Percentiles rank a stretch among this genome's conserved stretches.
These are phyloP conservation scores for Lycium barbarum DNA, from an alignment of 257 asterid genomes.

Conservation along the genomic window DNA sequence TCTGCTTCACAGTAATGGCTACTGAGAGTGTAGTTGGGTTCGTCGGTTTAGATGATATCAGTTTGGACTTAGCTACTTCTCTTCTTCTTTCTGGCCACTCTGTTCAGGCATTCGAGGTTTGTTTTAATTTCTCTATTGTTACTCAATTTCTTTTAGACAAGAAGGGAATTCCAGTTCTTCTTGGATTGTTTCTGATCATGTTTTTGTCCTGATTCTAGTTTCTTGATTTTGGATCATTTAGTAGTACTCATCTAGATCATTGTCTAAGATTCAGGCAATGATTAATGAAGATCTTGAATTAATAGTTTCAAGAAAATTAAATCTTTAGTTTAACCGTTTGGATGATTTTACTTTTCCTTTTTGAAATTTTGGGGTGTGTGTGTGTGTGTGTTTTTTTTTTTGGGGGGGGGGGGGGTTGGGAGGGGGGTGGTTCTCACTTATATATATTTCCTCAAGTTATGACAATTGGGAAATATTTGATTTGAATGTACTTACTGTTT, in stretches of 20 bases:
- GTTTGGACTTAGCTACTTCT: slow-evolving; percentile 75
- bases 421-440: no score
- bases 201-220: neutral
- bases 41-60: slow-evolving; percentile 78
- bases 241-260: neutral
- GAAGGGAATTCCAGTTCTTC: neutral
- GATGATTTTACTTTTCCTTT: neutral
- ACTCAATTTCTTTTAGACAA: neutral
- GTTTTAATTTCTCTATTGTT: neutral
- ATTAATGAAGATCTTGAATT: slow-evolving; percentile 4
- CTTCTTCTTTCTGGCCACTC: slow-evolving; percentile 68
- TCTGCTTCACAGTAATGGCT: slow-evolving; percentile 51
- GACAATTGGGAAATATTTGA: neutral
- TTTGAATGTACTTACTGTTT: neutral
- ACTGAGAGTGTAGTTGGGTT: slow-evolving; percentile 61
- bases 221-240: neutral
- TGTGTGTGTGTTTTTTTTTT: no score
- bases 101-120: slow-evolving; percentile 84
- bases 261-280: neutral
- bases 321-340: neutral
- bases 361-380: neutral
- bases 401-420: no score
- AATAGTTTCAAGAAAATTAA: neutral
- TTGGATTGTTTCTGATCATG: neutral
- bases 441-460: no score